A percentile compares a stretch with the other conserved stretches of the same genome.
Conservation (phyloP, 805 yeast species). For the Zygotorulaspora sp. region DNA sequence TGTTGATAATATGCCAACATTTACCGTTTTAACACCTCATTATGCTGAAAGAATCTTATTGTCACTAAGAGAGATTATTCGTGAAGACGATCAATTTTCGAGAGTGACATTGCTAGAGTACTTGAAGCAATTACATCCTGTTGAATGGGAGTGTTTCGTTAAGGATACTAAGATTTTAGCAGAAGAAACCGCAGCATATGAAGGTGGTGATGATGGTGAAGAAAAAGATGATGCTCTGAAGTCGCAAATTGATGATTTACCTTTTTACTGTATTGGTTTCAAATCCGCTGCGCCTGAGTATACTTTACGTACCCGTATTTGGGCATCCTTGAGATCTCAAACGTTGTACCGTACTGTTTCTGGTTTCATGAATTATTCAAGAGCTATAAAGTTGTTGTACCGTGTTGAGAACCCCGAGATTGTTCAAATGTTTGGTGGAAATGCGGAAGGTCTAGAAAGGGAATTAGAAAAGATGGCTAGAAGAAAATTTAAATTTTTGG, state of each 20-base stretch:
- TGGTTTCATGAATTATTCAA: conserved; percentile 97
- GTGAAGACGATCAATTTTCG: conserved; percentile 95
- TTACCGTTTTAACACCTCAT: conserved; percentile 94
- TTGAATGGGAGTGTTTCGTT: conserved; percentile 97
- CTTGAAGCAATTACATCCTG: conserved; percentile 90
- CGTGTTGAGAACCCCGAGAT: conserved; percentile 94
- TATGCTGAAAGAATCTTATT: conserved; percentile 90
- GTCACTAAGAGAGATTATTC: conserved; percentile 91
- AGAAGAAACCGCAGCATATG: conserved; percentile 83
- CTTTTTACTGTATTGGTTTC: conserved; percentile 95
- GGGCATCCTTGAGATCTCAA: conserved; percentile 98
- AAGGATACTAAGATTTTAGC: conserved; percentile 94
- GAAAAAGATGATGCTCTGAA: conserved; percentile 68
- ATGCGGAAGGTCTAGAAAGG: conserved; percentile 92
- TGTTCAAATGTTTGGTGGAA: conserved; percentile 98
- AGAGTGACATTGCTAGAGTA: conserved; percentile 92
- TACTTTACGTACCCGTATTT: conserved; percentile 90
- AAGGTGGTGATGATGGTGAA: conserved; percentile 40
- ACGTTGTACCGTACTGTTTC: conserved; percentile 95
- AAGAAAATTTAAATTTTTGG: conserved; percentile 75
- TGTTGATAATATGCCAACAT: conserved; percentile 99
- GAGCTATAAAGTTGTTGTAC: conserved; percentile 89
- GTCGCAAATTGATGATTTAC: conserved; percentile 83
- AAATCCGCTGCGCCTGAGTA: conserved; percentile 97
- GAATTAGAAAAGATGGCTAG: conserved; percentile 89